Evolutionary conservation across 2,329 filamentous ascomycete genomes (phyloP), one percentile per base, ranked within the genome.

Genomic region (Aspergillus sp.): DNA sequence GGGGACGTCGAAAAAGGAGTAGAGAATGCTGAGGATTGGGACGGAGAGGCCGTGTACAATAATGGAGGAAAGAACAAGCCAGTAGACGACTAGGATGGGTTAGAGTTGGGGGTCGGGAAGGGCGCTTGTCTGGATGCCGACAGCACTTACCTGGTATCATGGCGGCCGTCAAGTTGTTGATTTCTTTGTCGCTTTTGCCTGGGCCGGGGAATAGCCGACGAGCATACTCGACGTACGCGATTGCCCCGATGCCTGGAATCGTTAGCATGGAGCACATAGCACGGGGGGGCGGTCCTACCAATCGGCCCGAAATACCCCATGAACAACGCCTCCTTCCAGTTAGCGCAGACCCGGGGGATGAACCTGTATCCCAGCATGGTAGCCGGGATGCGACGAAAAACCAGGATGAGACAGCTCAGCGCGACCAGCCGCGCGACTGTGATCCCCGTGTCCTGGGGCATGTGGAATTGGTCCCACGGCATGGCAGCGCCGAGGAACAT

Each of bases 271-370:
- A 6, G 6, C 10, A 6, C 57, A 39, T n/a, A n/a, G n/a, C n/a
- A n/a, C n/a, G n/a, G n/a, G n/a, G n/a, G n/a, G n/a, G n/a, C n/a
- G n/a, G n/a, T n/a, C n/a, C n/a, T 52, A 66, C 62, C 64, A 39
- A 73, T 72, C 9, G 69, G 71, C 1, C 68, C 70, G 50, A 73
- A 73, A 49, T 81, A 80, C 0, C 79, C 79, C 76, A 81, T 78
- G 48, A 82, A 81, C 0, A 82, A 55, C 0, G 78, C 79, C 49
- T 82, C 78, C 52, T 75, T 77, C 69, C 73, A 80, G 54, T 71
- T 64, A n/a, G 70, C 70, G 47, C 74, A 71, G 0, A 74, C n/a
- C 2, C 64, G 63, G 0, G 77, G 76, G 74, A 81, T 78, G 5
- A 78, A 63, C 52, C 75, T 77, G 60, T 81, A 81, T 1, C 70